Evolutionary conservation across 2,329 filamentous ascomycete species (phyloP).

Genomic region (Cordyceps militaris): DNA sequence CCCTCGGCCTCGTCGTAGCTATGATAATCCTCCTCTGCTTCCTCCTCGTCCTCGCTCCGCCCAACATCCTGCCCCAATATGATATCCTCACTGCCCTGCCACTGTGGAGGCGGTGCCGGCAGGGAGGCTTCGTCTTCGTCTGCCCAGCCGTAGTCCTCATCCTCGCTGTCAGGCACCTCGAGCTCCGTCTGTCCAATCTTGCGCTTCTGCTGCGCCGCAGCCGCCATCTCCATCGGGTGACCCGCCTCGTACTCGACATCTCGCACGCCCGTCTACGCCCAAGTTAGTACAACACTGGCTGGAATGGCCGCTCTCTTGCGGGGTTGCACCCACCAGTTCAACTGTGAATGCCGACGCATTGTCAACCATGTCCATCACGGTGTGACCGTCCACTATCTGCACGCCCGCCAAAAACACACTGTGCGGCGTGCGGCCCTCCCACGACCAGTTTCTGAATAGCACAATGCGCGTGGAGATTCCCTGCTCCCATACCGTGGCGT

Average conservation of each 20-base stretch:
- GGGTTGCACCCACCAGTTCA: conserved; percentile 32
- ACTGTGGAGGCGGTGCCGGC: conserved; percentile 55
- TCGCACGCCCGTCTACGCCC: conserved; percentile 36
- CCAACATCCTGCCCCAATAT: conserved; percentile 43
- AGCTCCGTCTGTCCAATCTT: conserved; percentile 54
- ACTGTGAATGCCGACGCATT: conserved; percentile 44
- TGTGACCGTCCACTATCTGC: conserved; percentile 56
- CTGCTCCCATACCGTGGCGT: conserved; percentile 72
- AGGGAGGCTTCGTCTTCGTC: conserved; percentile 57
- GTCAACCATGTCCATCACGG: conserved; percentile 32
- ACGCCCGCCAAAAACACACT: conserved; percentile 55
- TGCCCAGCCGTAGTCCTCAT: conserved; percentile 66
- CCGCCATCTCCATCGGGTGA: conserved; percentile 26
- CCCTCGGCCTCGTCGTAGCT: conserved; percentile 17
- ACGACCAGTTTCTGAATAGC: conserved; percentile 71
- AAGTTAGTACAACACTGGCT: conserved; percentile 17
- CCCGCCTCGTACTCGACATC: conserved; percentile 34
- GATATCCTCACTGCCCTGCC: conserved; percentile 60
- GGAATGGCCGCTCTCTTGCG: neutral
- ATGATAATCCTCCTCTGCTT: conserved; percentile 18
- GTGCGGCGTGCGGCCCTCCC: conserved; percentile 37
- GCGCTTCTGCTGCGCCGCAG: conserved; percentile 48
- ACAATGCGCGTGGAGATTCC: conserved; percentile 66
- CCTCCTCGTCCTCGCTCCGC: conserved; percentile 31
- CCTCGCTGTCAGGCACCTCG: conserved; percentile 55